A percentile compares a stretch with the other conserved stretches of the same genome.
Evolutionary conservation across 78 protist species (phyloP).

Genomic region (Guillardia theta): DNA sequence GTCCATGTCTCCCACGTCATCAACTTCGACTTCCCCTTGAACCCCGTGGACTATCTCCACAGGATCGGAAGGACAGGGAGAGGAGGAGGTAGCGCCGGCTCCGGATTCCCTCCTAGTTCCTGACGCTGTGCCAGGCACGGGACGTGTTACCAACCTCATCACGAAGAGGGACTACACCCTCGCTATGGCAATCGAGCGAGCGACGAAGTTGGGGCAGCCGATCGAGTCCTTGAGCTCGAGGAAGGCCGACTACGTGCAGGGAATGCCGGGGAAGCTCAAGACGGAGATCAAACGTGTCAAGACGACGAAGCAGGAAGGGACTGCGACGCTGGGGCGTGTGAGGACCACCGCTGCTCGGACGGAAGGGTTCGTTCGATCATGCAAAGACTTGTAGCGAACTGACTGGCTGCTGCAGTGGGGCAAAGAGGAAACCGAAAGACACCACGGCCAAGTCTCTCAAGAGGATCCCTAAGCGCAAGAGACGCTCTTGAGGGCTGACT

Average conservation of each 20-base stretch:
- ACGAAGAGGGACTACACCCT: constrained; percentile 4
- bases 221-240: neutral
- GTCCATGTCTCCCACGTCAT: constrained; percentile 47
- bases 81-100: constrained; percentile 65
- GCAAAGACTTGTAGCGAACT: too few species aligned
- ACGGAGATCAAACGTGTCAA: too few species aligned
- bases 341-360: too few species aligned
- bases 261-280: constrained; percentile 9
- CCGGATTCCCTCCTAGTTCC: neutral
- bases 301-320: too few species aligned
- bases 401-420: too few species aligned
- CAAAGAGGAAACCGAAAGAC: neutral
- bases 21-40: constrained; percentile 72
- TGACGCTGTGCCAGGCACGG: neutral
- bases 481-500: neutral
- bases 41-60: constrained; percentile 77
- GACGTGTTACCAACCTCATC: neutral
- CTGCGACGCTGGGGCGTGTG: too few species aligned
- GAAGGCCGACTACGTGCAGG: neutral
- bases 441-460: neutral
- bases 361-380: too few species aligned
- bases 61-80: constrained; percentile 82
- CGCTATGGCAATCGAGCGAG: constrained; percentile 38
- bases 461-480: neutral
- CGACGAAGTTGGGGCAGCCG: neutral